A percentile compares a stretch with the other conserved stretches of the same genome.
Evolutionary conservation across 1,139 yeast genomes (phyloP).

Genomic region (Saccharomycopsis crataegensis): DNA sequence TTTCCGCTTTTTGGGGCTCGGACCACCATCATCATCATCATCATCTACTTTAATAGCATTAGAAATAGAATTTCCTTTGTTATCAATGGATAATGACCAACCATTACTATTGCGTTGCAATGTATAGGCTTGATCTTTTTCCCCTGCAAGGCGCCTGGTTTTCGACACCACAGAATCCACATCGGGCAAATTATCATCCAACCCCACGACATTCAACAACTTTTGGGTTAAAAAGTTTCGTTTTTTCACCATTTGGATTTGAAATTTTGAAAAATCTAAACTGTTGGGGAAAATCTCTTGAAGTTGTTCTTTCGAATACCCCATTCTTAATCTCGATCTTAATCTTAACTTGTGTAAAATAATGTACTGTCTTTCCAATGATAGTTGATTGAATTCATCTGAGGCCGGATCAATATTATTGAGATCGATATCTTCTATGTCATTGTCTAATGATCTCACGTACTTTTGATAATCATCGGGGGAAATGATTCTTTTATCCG

Average conservation of each 20-base stretch:
- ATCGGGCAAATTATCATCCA: conserved; percentile 54
- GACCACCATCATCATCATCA: conserved; percentile 22
- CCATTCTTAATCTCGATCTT: conserved; percentile 89
- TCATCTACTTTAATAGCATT: conserved; percentile 40
- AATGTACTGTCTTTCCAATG: conserved; percentile 83
- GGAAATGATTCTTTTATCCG: conserved; percentile 69
- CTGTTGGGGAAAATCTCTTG: conserved; percentile 74
- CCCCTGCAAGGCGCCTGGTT: conserved; percentile 67
- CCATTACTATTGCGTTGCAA: conserved; percentile 76
- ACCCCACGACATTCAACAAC: conserved; percentile 76
- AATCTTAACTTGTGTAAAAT: conserved; percentile 74
- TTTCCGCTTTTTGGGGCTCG: conserved; percentile 5
- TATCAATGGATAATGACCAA: conserved; percentile 58
- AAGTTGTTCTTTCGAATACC: conserved; percentile 80
- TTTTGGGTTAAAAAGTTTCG: conserved; percentile 86
- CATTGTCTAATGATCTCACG: conserved; percentile 45
- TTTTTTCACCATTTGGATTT: conserved; percentile 85
- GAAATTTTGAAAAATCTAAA: conserved; percentile 88
- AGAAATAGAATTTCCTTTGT: conserved; percentile 32
- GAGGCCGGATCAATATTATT: conserved; percentile 67
- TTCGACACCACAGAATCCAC: conserved; percentile 32
- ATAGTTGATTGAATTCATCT: conserved; percentile 53
- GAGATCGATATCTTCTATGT: conserved; percentile 63
- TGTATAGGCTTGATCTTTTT: conserved; percentile 68
- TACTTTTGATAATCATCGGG: conserved; percentile 62